A percentile compares a stretch with the other conserved stretches of the same genome.
Conservation (phyloP, 371 early-diverging fungal species). For the Cokeromyces recurvatus region DNA sequence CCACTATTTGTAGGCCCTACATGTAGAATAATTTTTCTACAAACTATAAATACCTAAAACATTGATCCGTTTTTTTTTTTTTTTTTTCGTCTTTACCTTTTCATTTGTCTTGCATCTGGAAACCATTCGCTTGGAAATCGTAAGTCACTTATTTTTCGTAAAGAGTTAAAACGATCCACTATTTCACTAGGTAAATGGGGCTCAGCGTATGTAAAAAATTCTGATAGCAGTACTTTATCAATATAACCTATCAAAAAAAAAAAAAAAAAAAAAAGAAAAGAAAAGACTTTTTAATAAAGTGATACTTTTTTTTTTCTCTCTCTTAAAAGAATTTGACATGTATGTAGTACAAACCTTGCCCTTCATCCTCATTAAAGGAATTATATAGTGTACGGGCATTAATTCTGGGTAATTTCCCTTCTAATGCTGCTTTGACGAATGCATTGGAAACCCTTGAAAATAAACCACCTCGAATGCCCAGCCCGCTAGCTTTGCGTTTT, state of each 20-base stretch:
- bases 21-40: slow-evolving; percentile 81
- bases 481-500: slow-evolving; percentile 14
- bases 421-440: slow-evolving; percentile 17
- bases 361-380: no score
- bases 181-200: slow-evolving; percentile 28
- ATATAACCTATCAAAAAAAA: slow-evolving; percentile 9
- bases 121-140: slow-evolving; percentile 81
- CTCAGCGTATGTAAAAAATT: slow-evolving; percentile 35
- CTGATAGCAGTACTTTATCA: slow-evolving; percentile 25
- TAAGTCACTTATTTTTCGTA: slow-evolving; percentile 68
- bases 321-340: no score
- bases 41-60: no score
- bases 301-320: no score
- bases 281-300: no score
- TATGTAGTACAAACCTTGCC: no score
- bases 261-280: no score
- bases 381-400: no score
- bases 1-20: slow-evolving; percentile 98
- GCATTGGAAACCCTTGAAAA: slow-evolving; percentile 11
- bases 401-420: slow-evolving; percentile 15
- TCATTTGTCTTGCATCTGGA: slow-evolving; percentile 66
- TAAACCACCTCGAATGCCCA: slow-evolving; percentile 23
- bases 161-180: slow-evolving; percentile 32
- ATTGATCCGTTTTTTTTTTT: no score
- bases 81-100: slow-evolving; percentile 49